A percentile compares a stretch with the other conserved stretches of the same genome.
phyloP scores from a whole-genome alignment of 495 filamentous ascomycete genomes.

The Astrothelium subdiscretum region DNA sequence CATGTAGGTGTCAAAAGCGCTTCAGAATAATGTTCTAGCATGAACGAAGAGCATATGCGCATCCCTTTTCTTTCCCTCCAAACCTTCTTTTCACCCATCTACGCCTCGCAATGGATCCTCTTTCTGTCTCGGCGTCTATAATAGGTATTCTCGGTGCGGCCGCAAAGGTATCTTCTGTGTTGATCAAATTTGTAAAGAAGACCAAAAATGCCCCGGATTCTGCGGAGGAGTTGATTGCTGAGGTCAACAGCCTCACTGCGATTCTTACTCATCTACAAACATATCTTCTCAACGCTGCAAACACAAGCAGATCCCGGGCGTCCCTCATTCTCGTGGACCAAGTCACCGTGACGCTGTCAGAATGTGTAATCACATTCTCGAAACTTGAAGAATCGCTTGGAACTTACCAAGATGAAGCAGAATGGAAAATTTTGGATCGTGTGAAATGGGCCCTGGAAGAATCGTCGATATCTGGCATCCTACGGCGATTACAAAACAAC shows the following conservation, averaged over 20 bases:
- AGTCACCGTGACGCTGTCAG: conserved; percentile 18
- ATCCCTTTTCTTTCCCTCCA: no score
- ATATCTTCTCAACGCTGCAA: not conserved
- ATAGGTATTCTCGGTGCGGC: not conserved
- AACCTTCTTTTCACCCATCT: no score
- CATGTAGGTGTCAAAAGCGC: no score
- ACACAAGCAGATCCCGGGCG: not conserved
- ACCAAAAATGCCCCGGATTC: not conserved
- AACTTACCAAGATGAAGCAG: conserved; percentile 9
- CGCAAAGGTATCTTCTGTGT: not conserved
- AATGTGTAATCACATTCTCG: conserved; percentile 21
- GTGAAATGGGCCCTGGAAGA: conserved; percentile 21
- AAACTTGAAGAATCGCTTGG: conserved; percentile 21
- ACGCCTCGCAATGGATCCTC: not conserved
- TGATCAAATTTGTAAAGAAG: not conserved
- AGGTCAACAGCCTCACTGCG: not conserved
- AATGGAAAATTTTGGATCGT: conserved; percentile 12
- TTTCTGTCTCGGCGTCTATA: not conserved
- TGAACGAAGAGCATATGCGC: no score
- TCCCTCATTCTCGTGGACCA: conserved; percentile 10
- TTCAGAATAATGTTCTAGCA: no score
- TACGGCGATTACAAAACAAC: conserved; percentile 16
- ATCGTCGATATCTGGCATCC: conserved; percentile 11
- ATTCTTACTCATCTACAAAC: not conserved
- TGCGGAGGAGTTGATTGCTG: not conserved